Evolutionary conservation across 1,284 basidiomycete species (phyloP).

Genomic region (Omphalotus olearius): DNA sequence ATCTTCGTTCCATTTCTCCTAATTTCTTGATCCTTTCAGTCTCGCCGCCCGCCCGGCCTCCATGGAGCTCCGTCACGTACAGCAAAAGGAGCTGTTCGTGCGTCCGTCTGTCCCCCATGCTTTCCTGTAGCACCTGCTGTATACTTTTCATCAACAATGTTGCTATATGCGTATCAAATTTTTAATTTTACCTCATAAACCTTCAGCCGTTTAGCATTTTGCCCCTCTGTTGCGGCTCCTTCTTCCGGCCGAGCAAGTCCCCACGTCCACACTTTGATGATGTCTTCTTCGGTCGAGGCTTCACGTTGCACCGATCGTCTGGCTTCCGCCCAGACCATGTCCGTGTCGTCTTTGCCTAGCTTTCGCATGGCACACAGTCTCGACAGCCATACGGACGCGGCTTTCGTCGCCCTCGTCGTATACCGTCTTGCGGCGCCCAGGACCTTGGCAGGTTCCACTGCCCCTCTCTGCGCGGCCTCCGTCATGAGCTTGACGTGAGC

Average conservation of each 20-base stretch:
- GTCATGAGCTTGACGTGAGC: constrained; percentile 45
- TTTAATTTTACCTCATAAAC: constrained; percentile 36
- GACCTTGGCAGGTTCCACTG: constrained; percentile 32
- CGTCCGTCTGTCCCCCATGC: constrained; percentile 39
- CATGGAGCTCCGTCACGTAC: constrained; percentile 34
- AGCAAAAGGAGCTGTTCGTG: constrained; percentile 46
- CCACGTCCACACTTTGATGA: constrained; percentile 48
- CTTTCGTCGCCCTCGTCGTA: constrained; percentile 28
- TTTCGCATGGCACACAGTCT: constrained; percentile 42
- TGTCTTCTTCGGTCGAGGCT: constrained; percentile 25
- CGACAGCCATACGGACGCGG: constrained; percentile 47
- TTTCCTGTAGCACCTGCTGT: constrained; percentile 45
- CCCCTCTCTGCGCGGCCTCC: constrained; percentile 21
- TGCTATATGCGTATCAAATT: neutral
- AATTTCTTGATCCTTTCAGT: constrained; percentile 30
- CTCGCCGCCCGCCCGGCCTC: constrained; percentile 21
- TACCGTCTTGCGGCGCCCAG: constrained; percentile 43
- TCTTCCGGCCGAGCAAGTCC: constrained; percentile 27
- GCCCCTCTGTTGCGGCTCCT: constrained; percentile 17
- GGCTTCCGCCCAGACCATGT: constrained; percentile 39
- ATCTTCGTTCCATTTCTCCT: constrained; percentile 36
- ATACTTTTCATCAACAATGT: neutral
- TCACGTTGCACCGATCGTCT: constrained; percentile 26
- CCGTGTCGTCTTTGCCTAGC: constrained; percentile 25
- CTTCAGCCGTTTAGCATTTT: constrained; percentile 17